Evolutionary conservation across 192 early-diverging fungal species (phyloP), one percentile per base, ranked within the genome.

Genomic region (Gaertneriomyces semiglobifer): DNA sequence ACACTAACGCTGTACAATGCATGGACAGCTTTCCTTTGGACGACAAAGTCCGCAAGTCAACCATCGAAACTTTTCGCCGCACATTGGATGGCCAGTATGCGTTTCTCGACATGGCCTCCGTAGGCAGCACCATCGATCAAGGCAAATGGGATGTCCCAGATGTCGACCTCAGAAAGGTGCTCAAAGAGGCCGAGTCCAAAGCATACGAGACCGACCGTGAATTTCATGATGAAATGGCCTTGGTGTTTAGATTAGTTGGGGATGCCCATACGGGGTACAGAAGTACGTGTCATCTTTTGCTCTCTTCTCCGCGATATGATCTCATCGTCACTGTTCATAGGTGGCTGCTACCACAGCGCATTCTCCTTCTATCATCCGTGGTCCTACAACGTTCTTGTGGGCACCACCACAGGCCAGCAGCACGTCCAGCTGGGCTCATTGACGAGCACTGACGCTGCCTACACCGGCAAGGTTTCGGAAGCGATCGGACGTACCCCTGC

Each of bases 51-150:
- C 66, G 58, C 8, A n/a, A 58, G 25, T n/a, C 46, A 2, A 68
- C 66, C 38, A 20, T 60, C 46, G 66, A 68, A 19, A 68, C 66
- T 18, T 12, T 68, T 25, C 14, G n/a, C 8, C 45, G 44, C 25
- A 46, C 66, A 5, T 10, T 68, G 10, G 58, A 60, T 0, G 66
- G 66, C 33, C 20, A 60, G 51, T 68, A 68, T 25, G 10, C 66
- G 18, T 68, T 68, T 43, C 59, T 58, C 33, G 66, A 68, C 66
- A 68, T 68, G 66, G 66, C 66, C 12, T 25, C 66, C 57, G 47
- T 60, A 18, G 66, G 58, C 1, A 53, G 47, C 25, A 59, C 12
- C 19, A 59, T 68, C 43, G 66, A 68, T 42, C 33, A 42, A n/a
- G 66, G 58, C 45, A 25, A 52, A 25, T 68, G 66, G 66, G 58